Conservation (phyloP, 1,284 basidiomycete genomes). For the Tilletia horrida region DNA sequence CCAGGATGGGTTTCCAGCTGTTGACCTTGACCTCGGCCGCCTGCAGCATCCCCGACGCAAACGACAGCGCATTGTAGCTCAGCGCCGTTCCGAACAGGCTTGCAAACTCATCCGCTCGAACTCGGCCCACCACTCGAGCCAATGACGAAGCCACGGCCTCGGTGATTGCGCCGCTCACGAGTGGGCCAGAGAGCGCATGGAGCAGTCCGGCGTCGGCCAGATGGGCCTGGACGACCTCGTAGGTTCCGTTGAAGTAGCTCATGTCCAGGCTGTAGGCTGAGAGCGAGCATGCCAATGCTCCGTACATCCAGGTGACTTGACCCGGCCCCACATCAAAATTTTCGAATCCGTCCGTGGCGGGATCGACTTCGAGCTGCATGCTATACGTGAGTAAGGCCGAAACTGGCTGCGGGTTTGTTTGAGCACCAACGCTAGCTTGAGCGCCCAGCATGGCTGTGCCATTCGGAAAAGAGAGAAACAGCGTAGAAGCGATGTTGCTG, state of each 20-base stretch:
- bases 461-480: slow-evolving; percentile 5
- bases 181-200: slow-evolving; percentile 22
- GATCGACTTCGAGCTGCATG: background rate
- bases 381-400: background rate
- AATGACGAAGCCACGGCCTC: slow-evolving; percentile 14
- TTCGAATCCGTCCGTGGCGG: slow-evolving; percentile 15
- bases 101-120: slow-evolving; percentile 17
- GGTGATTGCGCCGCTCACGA: slow-evolving; percentile 20
- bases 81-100: slow-evolving; percentile 9
- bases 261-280: slow-evolving; percentile 16
- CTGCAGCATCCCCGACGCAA: slow-evolving; percentile 18
- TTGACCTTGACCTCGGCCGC: slow-evolving; percentile 4
- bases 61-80: slow-evolving; percentile 16
- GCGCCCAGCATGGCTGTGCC: slow-evolving; percentile 9
- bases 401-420: slow-evolving; percentile 16
- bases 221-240: background rate
- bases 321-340: background rate
- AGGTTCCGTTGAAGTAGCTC: slow-evolving; percentile 25
- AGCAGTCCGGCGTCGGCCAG: slow-evolving; percentile 14
- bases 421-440: background rate
- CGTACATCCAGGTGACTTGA: slow-evolving; percentile 16
- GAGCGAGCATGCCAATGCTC: slow-evolving; percentile 17
- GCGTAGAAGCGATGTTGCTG: slow-evolving; percentile 11
- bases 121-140: slow-evolving; percentile 17
- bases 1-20: slow-evolving; percentile 21